Conservation (phyloP, 345 rosid genomes). For the Eucalyptus tenuipes region DNA sequence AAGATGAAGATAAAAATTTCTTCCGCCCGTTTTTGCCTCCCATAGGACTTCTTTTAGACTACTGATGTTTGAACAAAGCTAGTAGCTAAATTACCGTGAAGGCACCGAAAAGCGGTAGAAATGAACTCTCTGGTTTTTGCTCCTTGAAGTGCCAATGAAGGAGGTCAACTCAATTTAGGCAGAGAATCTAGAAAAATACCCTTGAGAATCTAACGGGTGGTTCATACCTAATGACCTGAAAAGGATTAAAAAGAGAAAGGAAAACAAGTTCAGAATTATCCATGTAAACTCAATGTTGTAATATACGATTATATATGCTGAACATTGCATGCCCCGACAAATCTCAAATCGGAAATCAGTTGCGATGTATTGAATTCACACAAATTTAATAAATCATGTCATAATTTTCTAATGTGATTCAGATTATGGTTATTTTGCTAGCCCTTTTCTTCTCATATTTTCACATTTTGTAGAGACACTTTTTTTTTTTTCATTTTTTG, state of each 20-base stretch:
- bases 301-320: not conserved
- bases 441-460: not conserved
- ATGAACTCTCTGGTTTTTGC: not conserved
- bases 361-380: not conserved
- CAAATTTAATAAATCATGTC: not conserved
- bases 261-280: not conserved
- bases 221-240: not conserved
- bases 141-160: not conserved
- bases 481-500: not conserved
- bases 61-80: not conserved
- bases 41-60: not conserved
- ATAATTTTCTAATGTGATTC: not conserved
- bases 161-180: not conserved
- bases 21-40: slow-evolving; percentile 9
- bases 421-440: not conserved
- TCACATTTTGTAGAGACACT: not conserved
- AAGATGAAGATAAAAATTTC: slow-evolving; percentile 7
- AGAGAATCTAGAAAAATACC: not conserved
- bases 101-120: not conserved
- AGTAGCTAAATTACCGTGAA: not conserved
- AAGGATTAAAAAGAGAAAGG: not conserved
- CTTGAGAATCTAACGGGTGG: not conserved
- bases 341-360: not conserved
- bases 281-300: not conserved
- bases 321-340: not conserved